Evolutionary conservation across 805 yeast species (phyloP).

Genomic region (Isabelozyma pseudorhagii): DNA sequence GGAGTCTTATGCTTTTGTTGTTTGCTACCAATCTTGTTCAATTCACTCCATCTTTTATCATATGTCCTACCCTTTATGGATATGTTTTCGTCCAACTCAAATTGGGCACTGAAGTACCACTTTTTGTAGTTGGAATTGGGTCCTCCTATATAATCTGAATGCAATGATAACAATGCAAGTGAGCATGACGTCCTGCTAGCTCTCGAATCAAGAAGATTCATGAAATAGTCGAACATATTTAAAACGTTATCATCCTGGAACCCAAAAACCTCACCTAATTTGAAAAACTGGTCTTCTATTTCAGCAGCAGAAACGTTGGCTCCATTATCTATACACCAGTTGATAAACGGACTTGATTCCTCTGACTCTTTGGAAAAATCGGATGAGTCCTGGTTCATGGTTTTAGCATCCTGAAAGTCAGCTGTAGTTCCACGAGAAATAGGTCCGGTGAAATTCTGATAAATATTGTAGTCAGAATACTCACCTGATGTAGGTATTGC

Average conservation of each 20-base stretch:
- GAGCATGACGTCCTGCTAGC: conserved; percentile 73
- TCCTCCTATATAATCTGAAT: conserved; percentile 92
- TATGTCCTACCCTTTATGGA: conserved; percentile 42
- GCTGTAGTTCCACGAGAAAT: background rate
- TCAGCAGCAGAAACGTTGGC: conserved; percentile 35
- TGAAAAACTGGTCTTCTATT: conserved; percentile 58
- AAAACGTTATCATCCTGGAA: conserved; percentile 76
- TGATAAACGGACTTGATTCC: background rate
- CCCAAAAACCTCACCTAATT: conserved; percentile 66
- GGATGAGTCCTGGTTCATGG: background rate
- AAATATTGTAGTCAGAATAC: background rate
- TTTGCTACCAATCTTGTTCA: conserved; percentile 37
- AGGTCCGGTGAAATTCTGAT: background rate
- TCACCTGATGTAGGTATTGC: background rate
- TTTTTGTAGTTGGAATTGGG: conserved; percentile 80
- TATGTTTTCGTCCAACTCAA: conserved; percentile 66
- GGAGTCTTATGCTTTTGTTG: conserved; percentile 27
- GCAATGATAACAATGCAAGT: conserved; percentile 71
- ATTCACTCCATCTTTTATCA: conserved; percentile 40
- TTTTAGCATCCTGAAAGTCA: background rate
- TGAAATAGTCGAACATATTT: conserved; percentile 78
- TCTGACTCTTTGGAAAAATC: background rate
- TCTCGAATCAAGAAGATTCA: conserved; percentile 82
- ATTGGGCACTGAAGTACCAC: conserved; percentile 89
- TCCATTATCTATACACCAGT: conserved; percentile 24